These are phyloP conservation scores for Annona cherimola DNA, from an alignment of 164 flowering plant genomes.

Conservation along the genomic window DNA sequence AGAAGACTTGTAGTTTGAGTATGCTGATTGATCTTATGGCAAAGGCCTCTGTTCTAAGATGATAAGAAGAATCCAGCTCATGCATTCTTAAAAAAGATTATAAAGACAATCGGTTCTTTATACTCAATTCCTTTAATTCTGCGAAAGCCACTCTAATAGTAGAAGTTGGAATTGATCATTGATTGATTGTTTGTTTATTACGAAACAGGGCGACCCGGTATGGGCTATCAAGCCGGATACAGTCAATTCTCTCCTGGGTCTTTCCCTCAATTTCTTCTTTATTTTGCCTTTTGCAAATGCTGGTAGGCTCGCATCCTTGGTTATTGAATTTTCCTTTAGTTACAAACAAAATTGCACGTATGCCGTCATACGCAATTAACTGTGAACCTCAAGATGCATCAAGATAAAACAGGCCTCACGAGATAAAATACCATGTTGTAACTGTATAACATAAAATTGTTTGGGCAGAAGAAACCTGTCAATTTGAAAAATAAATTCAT, in stretches of 20 bases:
- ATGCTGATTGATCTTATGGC: background rate
- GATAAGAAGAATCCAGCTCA: background rate
- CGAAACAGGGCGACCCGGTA: conserved; percentile 89
- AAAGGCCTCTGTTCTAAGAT: background rate
- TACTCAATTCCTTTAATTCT: background rate
- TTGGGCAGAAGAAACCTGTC: too few species aligned
- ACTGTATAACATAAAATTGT: too few species aligned
- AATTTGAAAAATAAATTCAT: too few species aligned
- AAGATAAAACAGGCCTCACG: too few species aligned
- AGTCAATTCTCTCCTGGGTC: conserved; percentile 56
- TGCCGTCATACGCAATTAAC: too few species aligned
- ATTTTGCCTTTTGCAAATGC: conserved; percentile 68
- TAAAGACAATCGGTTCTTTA: background rate
- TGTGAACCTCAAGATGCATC: too few species aligned
- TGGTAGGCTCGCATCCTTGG: conserved; percentile 41
- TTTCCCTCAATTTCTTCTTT: conserved; percentile 95
- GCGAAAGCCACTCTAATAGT: background rate
- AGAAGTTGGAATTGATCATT: background rate
- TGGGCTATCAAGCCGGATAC: conserved; percentile 93
- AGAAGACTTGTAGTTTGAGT: background rate
- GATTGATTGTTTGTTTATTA: background rate
- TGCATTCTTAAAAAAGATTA: background rate
- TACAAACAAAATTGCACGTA: too few species aligned
- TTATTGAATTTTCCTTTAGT: background rate
- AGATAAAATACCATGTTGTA: too few species aligned